These are phyloP conservation scores for Themeda triandra DNA, from an alignment of 176 grass and related monocot species.

Conservation along the genomic window DNA sequence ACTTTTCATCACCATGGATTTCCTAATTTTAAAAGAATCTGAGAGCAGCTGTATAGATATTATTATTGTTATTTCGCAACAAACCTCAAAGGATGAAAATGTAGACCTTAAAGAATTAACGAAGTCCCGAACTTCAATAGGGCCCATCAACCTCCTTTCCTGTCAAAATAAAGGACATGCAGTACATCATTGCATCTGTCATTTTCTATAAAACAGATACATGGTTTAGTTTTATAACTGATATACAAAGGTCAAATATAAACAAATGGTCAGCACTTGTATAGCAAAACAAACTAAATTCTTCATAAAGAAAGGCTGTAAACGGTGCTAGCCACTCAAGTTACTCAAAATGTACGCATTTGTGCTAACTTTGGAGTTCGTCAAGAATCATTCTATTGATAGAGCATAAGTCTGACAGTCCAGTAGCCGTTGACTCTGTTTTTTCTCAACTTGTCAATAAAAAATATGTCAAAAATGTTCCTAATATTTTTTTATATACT, in stretches of 20 bases:
- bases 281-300: neutral
- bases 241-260: neutral
- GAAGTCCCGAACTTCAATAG: conserved; percentile 57
- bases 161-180: conserved; percentile 6
- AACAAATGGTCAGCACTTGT: neutral
- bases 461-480: neutral
- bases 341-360: neutral
- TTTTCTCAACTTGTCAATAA: neutral
- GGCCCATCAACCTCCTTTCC: conserved; percentile 78
- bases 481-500: neutral
- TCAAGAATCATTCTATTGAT: neutral
- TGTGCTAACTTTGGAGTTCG: neutral
- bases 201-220: conserved; percentile 3
- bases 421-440: neutral
- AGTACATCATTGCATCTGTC: neutral
- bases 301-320: conserved; percentile 1
- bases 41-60: neutral
- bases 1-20: neutral
- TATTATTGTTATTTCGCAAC: neutral
- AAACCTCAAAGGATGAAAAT: conserved; percentile 87
- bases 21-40: neutral
- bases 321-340: neutral
- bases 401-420: neutral
- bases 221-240: neutral
- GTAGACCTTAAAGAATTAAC: conserved; percentile 87